A percentile compares a stretch with the other conserved stretches of the same genome.
Conservation (phyloP, 2,329 filamentous ascomycete genomes). For the Pseudogymnoascus sp. region DNA sequence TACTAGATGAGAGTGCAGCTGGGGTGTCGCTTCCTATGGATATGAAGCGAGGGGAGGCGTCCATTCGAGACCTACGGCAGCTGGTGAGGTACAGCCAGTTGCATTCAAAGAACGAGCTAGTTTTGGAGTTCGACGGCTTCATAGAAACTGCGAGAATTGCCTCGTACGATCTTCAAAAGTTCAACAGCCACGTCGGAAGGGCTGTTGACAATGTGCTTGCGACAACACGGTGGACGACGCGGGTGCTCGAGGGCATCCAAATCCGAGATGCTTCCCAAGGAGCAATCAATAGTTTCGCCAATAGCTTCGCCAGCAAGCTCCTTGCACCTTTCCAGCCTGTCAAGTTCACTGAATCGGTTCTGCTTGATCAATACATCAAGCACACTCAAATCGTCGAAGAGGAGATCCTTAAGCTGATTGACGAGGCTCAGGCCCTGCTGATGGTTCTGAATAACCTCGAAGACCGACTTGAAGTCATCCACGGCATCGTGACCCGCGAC, state of each 20-base stretch:
- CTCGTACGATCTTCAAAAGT: conserved; percentile 59
- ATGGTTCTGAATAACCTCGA: conserved; percentile 59
- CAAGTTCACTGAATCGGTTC: conserved; percentile 50
- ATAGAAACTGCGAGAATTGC: conserved; percentile 59
- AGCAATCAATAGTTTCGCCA: conserved; percentile 34
- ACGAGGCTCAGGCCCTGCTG: conserved; percentile 62
- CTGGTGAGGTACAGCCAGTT: conserved; percentile 64
- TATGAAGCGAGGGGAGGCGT: conserved; percentile 69
- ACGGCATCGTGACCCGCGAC: conserved; percentile 59
- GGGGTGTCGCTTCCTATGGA: conserved; percentile 63
- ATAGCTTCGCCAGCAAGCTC: conserved; percentile 30
- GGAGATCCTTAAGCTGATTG: conserved; percentile 59
- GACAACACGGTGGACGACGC: conserved; percentile 68
- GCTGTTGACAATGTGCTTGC: conserved; percentile 67
- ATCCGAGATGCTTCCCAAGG: conserved; percentile 22
- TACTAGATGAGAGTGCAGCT: conserved; percentile 59
- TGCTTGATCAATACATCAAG: conserved; percentile 67
- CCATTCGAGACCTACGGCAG: conserved; percentile 65
- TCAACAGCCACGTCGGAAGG: conserved; percentile 68
- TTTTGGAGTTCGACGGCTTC: conserved; percentile 69
- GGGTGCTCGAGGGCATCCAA: conserved; percentile 30
- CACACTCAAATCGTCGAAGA: conserved; percentile 64
- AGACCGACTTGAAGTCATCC: conserved; percentile 60
- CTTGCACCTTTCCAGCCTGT: conserved; percentile 54
- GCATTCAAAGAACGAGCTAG: conserved; percentile 58